These are phyloP conservation scores for Eucalyptus marginata DNA, from an alignment of 345 rosid genomes.

Conservation along the genomic window DNA sequence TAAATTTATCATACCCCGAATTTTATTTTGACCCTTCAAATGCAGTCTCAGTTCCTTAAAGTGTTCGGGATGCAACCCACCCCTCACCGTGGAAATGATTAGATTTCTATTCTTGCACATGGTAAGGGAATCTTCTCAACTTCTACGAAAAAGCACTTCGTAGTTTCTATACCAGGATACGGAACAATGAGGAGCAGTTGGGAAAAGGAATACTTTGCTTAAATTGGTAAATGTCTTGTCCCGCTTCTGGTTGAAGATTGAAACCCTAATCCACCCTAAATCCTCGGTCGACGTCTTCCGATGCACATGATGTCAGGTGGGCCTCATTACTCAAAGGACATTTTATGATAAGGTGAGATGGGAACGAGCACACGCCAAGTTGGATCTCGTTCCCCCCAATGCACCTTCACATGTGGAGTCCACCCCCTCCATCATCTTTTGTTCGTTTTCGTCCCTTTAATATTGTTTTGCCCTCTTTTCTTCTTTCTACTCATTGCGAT, in stretches of 20 bases:
- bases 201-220: neutral
- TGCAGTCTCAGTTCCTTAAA: neutral
- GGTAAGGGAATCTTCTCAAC: neutral
- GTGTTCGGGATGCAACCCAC: neutral
- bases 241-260: neutral
- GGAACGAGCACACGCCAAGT: neutral
- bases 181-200: neutral
- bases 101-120: neutral
- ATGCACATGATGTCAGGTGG: neutral
- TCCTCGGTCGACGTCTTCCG: neutral
- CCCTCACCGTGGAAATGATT: neutral
- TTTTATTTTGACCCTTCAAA: no score
- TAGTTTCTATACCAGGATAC: neutral
- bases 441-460: neutral
- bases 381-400: neutral
- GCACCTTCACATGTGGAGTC: neutral
- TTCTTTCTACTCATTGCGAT: neutral
- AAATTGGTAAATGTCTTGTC: neutral
- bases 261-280: neutral
- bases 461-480: neutral
- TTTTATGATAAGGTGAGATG: neutral
- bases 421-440: neutral
- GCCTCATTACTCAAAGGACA: neutral
- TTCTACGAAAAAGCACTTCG: neutral
- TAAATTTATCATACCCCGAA: rapidly evolving